Conservation (phyloP, 164 flowering plant species). For the Litsea cubeba region DNA sequence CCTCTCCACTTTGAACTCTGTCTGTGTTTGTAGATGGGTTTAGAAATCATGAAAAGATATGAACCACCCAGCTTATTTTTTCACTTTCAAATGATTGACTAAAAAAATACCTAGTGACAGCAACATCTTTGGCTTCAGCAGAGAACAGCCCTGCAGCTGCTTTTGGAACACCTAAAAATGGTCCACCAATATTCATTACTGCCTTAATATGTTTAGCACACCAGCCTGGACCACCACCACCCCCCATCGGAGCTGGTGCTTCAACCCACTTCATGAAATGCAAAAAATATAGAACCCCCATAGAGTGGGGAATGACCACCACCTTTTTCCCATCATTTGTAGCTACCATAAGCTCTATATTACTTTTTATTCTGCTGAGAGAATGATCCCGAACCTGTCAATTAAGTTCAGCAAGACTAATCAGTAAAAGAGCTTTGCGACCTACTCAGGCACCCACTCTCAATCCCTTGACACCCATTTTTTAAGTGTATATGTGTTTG, state of each 20-base stretch:
- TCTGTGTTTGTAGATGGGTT: too few relatives aligned
- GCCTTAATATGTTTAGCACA: conserved; percentile 61
- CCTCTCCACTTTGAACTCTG: too few relatives aligned
- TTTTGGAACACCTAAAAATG: conserved; percentile 95
- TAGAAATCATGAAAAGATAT: too few relatives aligned
- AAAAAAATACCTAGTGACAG: conserved; percentile 69
- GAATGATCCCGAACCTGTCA: conserved; percentile 55
- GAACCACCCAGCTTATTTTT: too few relatives aligned
- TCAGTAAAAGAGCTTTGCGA: not conserved
- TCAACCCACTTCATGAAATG: conserved; percentile 78
- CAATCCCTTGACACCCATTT: not conserved
- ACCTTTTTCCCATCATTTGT: conserved; percentile 57
- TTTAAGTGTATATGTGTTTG: too few relatives aligned
- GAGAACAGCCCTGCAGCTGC: conserved; percentile 91
- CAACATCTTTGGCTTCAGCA: conserved; percentile 92
- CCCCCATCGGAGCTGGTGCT: conserved; percentile 64
- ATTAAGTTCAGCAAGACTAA: conserved; percentile 5
- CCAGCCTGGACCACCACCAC: conserved; percentile 65
- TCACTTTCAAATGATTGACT: not conserved
- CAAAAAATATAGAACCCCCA: conserved; percentile 65
- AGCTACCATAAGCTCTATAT: conserved; percentile 56
- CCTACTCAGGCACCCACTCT: not conserved
- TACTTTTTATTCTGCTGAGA: conserved; percentile 57
- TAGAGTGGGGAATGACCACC: conserved; percentile 61
- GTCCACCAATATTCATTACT: conserved; percentile 76